Base-by-base conservation (phyloP, 441 rosid genomes). In the Theobroma grandiflorum region DNA sequence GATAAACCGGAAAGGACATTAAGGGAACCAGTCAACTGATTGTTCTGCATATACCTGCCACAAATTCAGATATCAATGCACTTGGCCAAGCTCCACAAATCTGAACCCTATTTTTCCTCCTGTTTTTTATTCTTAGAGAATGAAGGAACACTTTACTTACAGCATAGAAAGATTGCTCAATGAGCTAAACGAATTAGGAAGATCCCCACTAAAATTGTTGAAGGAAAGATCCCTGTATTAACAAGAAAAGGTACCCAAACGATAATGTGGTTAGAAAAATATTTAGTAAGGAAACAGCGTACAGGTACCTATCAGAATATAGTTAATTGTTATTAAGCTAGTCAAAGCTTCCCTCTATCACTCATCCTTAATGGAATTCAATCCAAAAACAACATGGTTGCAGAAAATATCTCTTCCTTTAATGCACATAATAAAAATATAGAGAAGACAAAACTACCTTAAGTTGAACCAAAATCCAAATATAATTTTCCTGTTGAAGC, bases 141-240 rank as follows among this genome's bases (percentile, higher is more conserved):
- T 77, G 26, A 85, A 77, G 77, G 52, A 53, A 80, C 20, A 80
- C 62, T 75, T 81, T 61, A 84, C 99, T 95, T 86, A 95, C 99
- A 97, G 94, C 14, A 55, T 78, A 20, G 98, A 94, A 59, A 97
- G 88, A 85, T 85, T 91, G 67, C 94, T 85, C 82, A 87, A 81
- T 18, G 91, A 86, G 78, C 92, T 86, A 57, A 97, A 87, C 20
- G 99, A 97, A 84, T 8, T 79, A 8, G 99, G 99, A 88, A 97
- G 95, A 87, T 94, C 90, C 35, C 99, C 99, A 79, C 89, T 91
- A 78, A 95, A 89, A 86, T 91, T 95, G 88, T 97, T 97, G 86
- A 89, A 94, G 80, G 99, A 97, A 55, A 97, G 84, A 89, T 95
- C 99, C 89, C 99, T 97, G 85, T 82, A 84, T 72, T 49, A 73